These are phyloP conservation scores for Annulohypoxylon stygium DNA, from an alignment of 495 filamentous ascomycete species.

Conservation along the genomic window DNA sequence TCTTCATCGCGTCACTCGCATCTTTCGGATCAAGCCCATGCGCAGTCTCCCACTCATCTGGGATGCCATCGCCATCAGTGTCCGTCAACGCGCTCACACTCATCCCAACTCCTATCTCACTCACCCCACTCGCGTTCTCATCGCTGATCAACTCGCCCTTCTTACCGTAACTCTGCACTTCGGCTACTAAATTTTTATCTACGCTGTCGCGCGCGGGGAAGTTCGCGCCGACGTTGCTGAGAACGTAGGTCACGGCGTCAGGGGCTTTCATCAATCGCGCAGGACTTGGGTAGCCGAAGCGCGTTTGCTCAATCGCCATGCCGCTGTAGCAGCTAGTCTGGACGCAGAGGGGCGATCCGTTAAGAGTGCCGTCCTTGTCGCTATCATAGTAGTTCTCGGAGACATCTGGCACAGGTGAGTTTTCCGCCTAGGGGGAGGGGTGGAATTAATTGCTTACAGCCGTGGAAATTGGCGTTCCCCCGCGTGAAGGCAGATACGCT, in stretches of 20 bases:
- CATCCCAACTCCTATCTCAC: conserved; percentile 26
- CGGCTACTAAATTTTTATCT: conserved; percentile 41
- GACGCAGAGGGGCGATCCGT: conserved; percentile 51
- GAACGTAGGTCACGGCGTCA: conserved; percentile 43
- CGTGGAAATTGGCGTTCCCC: conserved; percentile 53
- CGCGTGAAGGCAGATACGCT: conserved; percentile 53
- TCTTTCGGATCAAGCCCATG: conserved; percentile 43
- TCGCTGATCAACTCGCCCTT: conserved; percentile 50
- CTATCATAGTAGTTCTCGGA: conserved; percentile 57
- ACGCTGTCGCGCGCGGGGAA: conserved; percentile 44
- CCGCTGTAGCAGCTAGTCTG: conserved; percentile 44
- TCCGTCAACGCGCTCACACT: conserved; percentile 36
- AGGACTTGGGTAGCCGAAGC: conserved; percentile 41
- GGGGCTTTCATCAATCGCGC: conserved; percentile 26
- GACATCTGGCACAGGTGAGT: conserved; percentile 40
- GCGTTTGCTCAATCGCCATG: conserved; percentile 40
- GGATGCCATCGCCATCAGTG: conserved; percentile 48
- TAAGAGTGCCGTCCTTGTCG: conserved; percentile 54
- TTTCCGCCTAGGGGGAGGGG: not conserved
- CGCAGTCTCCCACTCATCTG: conserved; percentile 53
- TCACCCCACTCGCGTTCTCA: conserved; percentile 40
- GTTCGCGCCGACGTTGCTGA: conserved; percentile 37
- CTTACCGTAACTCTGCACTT: conserved; percentile 48
- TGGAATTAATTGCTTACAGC: conserved; percentile 36
- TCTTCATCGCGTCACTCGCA: conserved; percentile 42